These are phyloP conservation scores for Leccinum pachyderme DNA, from an alignment of 1,284 basidiomycete genomes.

Conservation along the genomic window DNA sequence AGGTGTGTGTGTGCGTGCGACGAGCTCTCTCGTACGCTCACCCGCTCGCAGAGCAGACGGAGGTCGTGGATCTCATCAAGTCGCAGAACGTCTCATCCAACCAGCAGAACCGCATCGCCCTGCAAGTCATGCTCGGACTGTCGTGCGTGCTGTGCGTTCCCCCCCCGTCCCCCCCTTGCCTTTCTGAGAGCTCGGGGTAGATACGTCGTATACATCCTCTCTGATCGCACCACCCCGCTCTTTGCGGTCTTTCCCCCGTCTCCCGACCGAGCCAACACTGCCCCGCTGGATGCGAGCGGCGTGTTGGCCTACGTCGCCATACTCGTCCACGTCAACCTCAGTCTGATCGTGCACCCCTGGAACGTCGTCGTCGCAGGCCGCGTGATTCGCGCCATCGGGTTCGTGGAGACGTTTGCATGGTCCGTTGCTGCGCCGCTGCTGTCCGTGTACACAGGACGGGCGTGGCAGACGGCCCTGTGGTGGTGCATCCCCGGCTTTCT, in stretches of 20 bases:
- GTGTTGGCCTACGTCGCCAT: constrained; percentile 45
- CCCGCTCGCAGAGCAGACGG: constrained; percentile 49
- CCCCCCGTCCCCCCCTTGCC: constrained; percentile 1
- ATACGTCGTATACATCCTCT: constrained; percentile 42
- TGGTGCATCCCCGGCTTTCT: constrained; percentile 46
- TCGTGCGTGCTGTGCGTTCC: constrained; percentile 46
- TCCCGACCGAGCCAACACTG: constrained; percentile 6
- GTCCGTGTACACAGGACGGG: constrained; percentile 42
- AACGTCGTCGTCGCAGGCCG: constrained; percentile 26
- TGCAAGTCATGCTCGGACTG: constrained; percentile 40
- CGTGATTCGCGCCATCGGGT: constrained; percentile 39
- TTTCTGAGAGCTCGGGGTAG: constrained; percentile 24
- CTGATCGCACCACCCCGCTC: constrained; percentile 43
- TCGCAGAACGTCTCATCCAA: constrained; percentile 40
- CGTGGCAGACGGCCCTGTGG: constrained; percentile 54
- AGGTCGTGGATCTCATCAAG: constrained; percentile 44
- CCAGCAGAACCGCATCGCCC: constrained; percentile 34
- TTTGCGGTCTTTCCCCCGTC: constrained; percentile 40
- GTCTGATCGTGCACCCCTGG: constrained; percentile 38
- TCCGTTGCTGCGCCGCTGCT: constrained; percentile 48
- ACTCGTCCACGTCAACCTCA: constrained; percentile 47
- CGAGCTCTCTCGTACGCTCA: constrained; percentile 3
- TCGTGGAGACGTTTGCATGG: constrained; percentile 41
- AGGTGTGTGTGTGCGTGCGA: constrained; percentile 30
- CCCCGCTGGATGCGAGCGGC: constrained; percentile 39